Evolutionary conservation across 148 eudicot species (phyloP).

Genomic region (Spergularia marina): DNA sequence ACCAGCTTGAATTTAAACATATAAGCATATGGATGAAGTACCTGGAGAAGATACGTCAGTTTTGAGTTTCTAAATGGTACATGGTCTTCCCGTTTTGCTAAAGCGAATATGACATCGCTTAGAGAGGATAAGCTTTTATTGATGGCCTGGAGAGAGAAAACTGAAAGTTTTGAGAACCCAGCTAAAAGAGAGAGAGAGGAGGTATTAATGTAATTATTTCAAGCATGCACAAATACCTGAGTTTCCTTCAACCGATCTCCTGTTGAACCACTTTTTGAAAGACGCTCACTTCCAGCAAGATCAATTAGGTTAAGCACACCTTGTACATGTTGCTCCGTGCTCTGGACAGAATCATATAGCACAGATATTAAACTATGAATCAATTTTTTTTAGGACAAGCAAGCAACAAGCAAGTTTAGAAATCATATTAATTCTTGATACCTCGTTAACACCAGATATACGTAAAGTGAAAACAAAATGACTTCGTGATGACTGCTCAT

Average conservation of each 20-base stretch:
- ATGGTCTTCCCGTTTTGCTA: conserved; percentile 91
- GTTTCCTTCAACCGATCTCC: conserved; percentile 96
- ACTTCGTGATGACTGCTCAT: conserved; percentile 96
- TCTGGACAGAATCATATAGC: conserved; percentile 33
- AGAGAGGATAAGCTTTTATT: conserved; percentile 89
- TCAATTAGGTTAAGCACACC: conserved; percentile 92
- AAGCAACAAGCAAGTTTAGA: not conserved
- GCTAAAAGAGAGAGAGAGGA: not conserved
- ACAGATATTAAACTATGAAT: not conserved
- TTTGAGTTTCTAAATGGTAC: conserved; percentile 93
- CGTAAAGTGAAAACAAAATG: conserved; percentile 93
- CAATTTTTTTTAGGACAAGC: not conserved
- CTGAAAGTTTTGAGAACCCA: not conserved
- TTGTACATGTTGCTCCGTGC: conserved; percentile 96
- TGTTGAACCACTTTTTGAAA: conserved; percentile 93
- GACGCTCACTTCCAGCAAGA: conserved; percentile 98
- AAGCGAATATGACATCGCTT: conserved; percentile 85
- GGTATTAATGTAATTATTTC: not conserved
- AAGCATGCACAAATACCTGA: conserved; percentile 45
- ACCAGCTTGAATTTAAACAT: not conserved
- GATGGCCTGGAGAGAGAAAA: conserved; percentile 52
- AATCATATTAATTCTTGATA: conserved; percentile 15
- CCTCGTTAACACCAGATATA: conserved; percentile 92
- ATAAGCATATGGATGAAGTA: conserved; percentile 25
- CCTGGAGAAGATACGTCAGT: conserved; percentile 97